These are phyloP conservation scores for Starmerella geochares DNA, from an alignment of 805 yeast genomes.

Conservation along the genomic window DNA sequence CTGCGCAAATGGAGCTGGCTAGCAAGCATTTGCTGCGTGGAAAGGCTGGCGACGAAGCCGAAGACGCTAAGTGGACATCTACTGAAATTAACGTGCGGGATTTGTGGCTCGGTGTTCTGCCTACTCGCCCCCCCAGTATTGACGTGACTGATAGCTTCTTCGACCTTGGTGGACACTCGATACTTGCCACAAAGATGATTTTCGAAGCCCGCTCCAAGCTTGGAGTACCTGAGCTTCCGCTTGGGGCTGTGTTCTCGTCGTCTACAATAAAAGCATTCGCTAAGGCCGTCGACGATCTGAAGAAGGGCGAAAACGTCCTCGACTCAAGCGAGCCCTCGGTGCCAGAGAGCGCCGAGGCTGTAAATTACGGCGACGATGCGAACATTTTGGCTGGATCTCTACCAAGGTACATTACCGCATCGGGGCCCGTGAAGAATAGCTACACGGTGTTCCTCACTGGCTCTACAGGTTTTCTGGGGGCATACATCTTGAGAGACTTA, in stretches of 20 bases:
- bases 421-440: slow-evolving; percentile 31
- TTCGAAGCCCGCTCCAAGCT: slow-evolving; percentile 75
- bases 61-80: slow-evolving; percentile 41
- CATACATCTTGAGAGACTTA: slow-evolving; percentile 72
- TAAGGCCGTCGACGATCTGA: slow-evolving; percentile 50
- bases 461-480: slow-evolving; percentile 91
- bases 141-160: slow-evolving; percentile 81
- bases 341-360: slow-evolving; percentile 20
- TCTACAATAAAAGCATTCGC: slow-evolving; percentile 81
- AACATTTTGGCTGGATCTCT: slow-evolving; percentile 36
- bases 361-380: slow-evolving; percentile 68
- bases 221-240: slow-evolving; percentile 63
- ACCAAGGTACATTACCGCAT: slow-evolving; percentile 42
- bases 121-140: slow-evolving; percentile 70
- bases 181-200: slow-evolving; percentile 92
- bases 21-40: slow-evolving; percentile 38
- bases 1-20: slow-evolving; percentile 71
- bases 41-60: slow-evolving; percentile 33
- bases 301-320: slow-evolving; percentile 34
- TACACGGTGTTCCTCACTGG: slow-evolving; percentile 80
- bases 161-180: slow-evolving; percentile 96
- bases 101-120: slow-evolving; percentile 76
- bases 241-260: slow-evolving; percentile 78
- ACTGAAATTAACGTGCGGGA: slow-evolving; percentile 63
- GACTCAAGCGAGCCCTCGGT: slow-evolving; percentile 28